Evolutionary conservation across 352 stramenopile species (phyloP).

Genomic region (Aphanomyces cochlioides): DNA sequence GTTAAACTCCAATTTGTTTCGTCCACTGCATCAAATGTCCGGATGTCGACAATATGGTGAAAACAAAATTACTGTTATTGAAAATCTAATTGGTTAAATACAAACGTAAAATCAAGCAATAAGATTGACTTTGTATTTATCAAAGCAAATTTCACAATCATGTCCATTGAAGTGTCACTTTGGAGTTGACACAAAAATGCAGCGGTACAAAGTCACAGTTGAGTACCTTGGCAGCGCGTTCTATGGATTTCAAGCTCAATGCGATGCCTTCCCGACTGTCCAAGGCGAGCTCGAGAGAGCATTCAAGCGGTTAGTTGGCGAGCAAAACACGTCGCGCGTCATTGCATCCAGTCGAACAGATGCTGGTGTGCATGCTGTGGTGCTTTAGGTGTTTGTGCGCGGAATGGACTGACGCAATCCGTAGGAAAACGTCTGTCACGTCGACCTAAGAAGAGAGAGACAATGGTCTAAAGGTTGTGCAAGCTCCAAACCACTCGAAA

Average conservation of each 20-base stretch:
- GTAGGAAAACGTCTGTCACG: conserved; percentile 21
- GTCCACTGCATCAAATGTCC: neutral
- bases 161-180: no score
- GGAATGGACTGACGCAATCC: neutral
- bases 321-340: conserved; percentile 12
- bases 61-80: no score
- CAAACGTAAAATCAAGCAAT: no score
- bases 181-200: neutral
- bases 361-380: conserved; percentile 85
- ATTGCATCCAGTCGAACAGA: conserved; percentile 72
- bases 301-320: conserved; percentile 41
- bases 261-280: conserved; percentile 33
- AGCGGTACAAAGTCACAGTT: conserved; percentile 28
- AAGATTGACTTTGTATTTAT: no score
- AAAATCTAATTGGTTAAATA: no score
- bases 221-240: conserved; percentile 74
- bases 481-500: neutral
- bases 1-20: no score
- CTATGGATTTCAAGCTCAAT: conserved; percentile 81
- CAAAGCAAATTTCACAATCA: no score
- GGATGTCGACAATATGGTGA: neutral
- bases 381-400: neutral
- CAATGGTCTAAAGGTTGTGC: neutral
- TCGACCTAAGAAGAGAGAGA: conserved; percentile 8
- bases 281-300: conserved; percentile 28